Conservation (phyloP, 345 rosid species). For the Pistacia atlantica region DNA sequence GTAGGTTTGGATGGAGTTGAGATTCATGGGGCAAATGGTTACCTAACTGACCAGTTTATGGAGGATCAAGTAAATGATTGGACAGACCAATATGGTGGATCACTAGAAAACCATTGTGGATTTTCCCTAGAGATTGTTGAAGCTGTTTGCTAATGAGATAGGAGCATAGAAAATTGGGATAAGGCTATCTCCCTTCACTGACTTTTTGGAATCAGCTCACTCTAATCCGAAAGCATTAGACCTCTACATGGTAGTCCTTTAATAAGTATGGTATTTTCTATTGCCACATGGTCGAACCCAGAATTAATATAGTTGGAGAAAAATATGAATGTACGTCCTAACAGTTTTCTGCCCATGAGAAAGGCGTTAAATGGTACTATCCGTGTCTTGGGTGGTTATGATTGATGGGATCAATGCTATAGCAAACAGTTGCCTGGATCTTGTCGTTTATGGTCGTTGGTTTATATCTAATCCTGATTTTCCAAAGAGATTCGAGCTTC, state of each 20-base stretch:
- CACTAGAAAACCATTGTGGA: constrained; percentile 65
- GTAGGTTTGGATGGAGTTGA: constrained; percentile 82
- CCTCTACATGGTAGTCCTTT: constrained; percentile 55
- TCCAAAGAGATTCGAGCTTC: constrained; percentile 60
- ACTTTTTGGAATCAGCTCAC: constrained; percentile 54
- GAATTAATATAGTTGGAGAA: constrained; percentile 44
- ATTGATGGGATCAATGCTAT: constrained; percentile 50
- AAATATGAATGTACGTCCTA: constrained; percentile 16
- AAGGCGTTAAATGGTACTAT: constrained; percentile 68
- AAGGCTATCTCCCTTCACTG: constrained; percentile 62
- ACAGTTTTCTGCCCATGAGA: constrained; percentile 59
- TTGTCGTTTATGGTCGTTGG: constrained; percentile 62
- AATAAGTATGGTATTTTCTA: constrained; percentile 55
- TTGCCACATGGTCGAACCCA: constrained; percentile 75
- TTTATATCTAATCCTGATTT: constrained; percentile 77
- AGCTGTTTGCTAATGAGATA: constrained; percentile 58
- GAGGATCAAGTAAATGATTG: constrained; percentile 72
- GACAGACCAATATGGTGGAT: constrained; percentile 70
- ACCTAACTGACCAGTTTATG: constrained; percentile 64
- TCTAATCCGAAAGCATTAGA: constrained; percentile 62
- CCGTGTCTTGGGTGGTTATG: constrained; percentile 59
- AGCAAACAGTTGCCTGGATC: constrained; percentile 47
- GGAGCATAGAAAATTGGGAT: constrained; percentile 70
- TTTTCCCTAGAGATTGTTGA: constrained; percentile 64
- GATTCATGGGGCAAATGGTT: constrained; percentile 82